phyloP scores from a whole-genome alignment of 2,329 filamentous ascomycete genomes.

The Clarireedia sp. region DNA sequence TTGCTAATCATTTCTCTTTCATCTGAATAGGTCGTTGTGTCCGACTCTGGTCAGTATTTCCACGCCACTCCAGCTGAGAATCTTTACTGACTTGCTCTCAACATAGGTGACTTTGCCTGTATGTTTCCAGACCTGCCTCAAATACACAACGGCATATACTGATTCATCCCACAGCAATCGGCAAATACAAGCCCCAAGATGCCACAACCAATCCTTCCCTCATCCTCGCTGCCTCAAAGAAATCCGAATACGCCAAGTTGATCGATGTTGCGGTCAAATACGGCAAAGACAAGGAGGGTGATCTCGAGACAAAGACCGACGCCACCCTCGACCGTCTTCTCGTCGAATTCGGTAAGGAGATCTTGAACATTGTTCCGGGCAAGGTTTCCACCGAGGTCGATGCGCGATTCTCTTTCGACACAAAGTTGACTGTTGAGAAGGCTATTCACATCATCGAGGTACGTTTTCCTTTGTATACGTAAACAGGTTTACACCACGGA shows the following conservation, averaged over 20 bases:
- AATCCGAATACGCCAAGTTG: constrained; percentile 87
- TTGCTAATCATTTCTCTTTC: constrained; percentile 7
- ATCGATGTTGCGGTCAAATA: constrained; percentile 79
- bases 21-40: constrained; percentile 70
- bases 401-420: constrained; percentile 91
- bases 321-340: constrained; percentile 85
- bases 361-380: constrained; percentile 91
- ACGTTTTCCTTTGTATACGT: constrained; percentile 34
- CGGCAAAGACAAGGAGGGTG: constrained; percentile 68
- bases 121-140: constrained; percentile 35
- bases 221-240: constrained; percentile 97
- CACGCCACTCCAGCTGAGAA: constrained; percentile 1
- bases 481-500: background rate
- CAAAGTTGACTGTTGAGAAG: constrained; percentile 85
- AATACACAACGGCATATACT: background rate
- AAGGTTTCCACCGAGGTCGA: constrained; percentile 99
- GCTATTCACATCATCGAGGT: constrained; percentile 95
- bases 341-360: constrained; percentile 97
- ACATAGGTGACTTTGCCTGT: constrained; percentile 70
- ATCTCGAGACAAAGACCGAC: constrained; percentile 77
- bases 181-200: constrained; percentile 99
- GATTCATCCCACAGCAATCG: constrained; percentile 59
- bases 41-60: constrained; percentile 72
- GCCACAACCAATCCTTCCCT: constrained; percentile 99
- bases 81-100: constrained; percentile 17